phyloP scores from a whole-genome alignment of 2,329 filamentous ascomycete species.

The Claviceps africana region DNA sequence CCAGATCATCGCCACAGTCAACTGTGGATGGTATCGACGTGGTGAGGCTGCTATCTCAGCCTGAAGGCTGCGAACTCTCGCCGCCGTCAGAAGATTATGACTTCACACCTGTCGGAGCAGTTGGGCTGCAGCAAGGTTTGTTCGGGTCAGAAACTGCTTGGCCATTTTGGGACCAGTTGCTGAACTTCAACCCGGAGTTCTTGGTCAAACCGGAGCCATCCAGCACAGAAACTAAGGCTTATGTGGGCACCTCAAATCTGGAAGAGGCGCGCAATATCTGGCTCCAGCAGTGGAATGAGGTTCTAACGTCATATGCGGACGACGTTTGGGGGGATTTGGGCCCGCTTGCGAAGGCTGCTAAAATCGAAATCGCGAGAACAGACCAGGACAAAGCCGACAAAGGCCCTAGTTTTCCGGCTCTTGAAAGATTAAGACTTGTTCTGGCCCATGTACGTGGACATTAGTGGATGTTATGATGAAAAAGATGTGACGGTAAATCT shows the following conservation, averaged over 20 bases:
- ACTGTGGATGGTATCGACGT: conserved; percentile 18
- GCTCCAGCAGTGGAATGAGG: conserved; percentile 41
- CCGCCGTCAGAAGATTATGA: conserved; percentile 12
- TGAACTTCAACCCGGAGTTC: conserved; percentile 38
- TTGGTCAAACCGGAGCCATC: conserved; percentile 13
- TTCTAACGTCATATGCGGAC: conserved; percentile 44
- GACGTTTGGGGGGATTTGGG: conserved; percentile 55
- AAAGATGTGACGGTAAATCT: neutral
- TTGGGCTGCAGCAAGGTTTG: conserved; percentile 23
- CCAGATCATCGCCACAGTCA: conserved; percentile 9
- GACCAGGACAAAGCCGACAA: conserved; percentile 9
- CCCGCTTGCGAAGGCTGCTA: conserved; percentile 41
- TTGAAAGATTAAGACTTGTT: conserved; percentile 23
- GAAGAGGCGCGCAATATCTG: conserved; percentile 29
- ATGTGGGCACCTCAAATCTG: conserved; percentile 26
- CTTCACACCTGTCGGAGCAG: conserved; percentile 16
- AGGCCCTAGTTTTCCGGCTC: conserved; percentile 14
- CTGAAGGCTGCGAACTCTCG: conserved; percentile 10
- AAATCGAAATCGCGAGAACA: conserved; percentile 36
- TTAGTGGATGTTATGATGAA: neutral
- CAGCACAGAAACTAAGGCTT: conserved; percentile 10
- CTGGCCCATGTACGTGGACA: conserved; percentile 23
- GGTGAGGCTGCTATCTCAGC: conserved; percentile 20
- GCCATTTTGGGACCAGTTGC: conserved; percentile 27
- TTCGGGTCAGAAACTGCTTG: conserved; percentile 15